Conservation (phyloP, 139 green algal species). For the Edaphochlamys debaryana region DNA sequence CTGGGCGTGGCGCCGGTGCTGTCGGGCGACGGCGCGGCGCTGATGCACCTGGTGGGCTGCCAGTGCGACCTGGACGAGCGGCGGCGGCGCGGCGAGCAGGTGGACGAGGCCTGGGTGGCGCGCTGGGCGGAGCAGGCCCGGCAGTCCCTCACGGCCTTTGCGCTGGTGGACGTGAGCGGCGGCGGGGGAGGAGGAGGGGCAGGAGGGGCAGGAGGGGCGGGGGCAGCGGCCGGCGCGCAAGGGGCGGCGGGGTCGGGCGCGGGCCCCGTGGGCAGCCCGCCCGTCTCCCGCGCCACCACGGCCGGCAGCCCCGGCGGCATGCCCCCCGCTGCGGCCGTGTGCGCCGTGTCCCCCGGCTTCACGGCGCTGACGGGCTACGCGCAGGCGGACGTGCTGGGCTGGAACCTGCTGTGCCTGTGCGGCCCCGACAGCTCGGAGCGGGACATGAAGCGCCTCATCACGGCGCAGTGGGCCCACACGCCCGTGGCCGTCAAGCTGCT, state of each 20-base stretch:
- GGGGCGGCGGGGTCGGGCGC: neutral
- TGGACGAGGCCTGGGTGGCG: conserved; percentile 34
- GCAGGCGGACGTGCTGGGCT: conserved; percentile 45
- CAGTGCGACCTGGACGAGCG: conserved; percentile 47
- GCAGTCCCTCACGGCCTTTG: conserved; percentile 26
- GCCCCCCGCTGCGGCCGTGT: neutral
- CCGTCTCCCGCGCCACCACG: neutral
- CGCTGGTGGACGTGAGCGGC: conserved; percentile 28
- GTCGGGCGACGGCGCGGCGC: conserved; percentile 55
- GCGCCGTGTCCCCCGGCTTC: conserved; percentile 45
- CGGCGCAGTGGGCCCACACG: conserved; percentile 9
- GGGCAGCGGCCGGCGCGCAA: neutral
- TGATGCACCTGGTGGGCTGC: conserved; percentile 28
- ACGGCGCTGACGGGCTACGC: conserved; percentile 54
- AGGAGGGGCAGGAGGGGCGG: neutral
- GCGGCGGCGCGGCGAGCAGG: conserved; percentile 5
- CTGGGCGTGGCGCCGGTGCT: conserved; percentile 85
- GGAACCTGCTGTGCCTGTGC: conserved; percentile 46
- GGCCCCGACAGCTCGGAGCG: conserved; percentile 50
- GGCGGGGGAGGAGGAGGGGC: neutral
- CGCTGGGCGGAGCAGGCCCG: conserved; percentile 45
- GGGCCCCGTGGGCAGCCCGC: neutral
- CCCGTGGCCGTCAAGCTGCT: conserved; percentile 44
- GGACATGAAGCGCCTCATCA: conserved; percentile 44
- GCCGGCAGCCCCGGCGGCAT: neutral